Evolutionary conservation across 2,329 filamentous ascomycete species (phyloP), one percentile per base, ranked within the genome.

Genomic region (Chrysosphaeria jannelii): DNA sequence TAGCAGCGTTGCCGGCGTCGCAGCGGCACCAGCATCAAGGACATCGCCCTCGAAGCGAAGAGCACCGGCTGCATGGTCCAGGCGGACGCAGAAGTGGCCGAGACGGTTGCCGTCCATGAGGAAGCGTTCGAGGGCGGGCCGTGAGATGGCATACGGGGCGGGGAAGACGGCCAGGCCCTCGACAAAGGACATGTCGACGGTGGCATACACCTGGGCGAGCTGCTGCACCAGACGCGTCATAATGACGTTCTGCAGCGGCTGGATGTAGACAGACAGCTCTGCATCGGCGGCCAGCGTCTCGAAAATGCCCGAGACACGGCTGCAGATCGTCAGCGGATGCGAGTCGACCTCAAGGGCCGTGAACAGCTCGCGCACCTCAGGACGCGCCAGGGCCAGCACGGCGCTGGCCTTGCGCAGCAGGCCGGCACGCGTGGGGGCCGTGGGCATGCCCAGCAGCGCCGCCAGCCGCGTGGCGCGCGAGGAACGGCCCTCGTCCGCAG

Each of bases 81-180:
- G 76, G 30, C 85, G 78, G 36, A 97, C 88, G 25, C 85, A 72
- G 21, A 97, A 59, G 37, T 97, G 85, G 27, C 85, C 85, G 62
- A 97, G 97, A 65, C 97, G 97, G 61, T 89, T 93, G 32, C 85
- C 85, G 47, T 97, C 97, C 85, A 97, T 97, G 57, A 97, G 93
- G 57, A 97, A 97, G 53, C 93, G 97, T 56, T 97, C 85, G 34
- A 97, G 88, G 30, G 75, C 89, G 33, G 69, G 65, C 25, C 72
- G 67, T 31, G 62, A 71, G 34, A 93, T 78, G 48, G 91, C 71
- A 60, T 88, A 93, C 20, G 85, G 76, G 42, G 89, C 79, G 7
- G 85, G 85, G 57, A 97, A 97, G 40, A 85, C 62, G 31, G 85
- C 85, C 25, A 97, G 69, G 38, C 74, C 68, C 44, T 90, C 70